A percentile compares a stretch with the other conserved stretches of the same genome.
These are phyloP conservation scores for Acanthamoeba divionensis DNA, from an alignment of 208 protist species.

Conservation along the genomic window DNA sequence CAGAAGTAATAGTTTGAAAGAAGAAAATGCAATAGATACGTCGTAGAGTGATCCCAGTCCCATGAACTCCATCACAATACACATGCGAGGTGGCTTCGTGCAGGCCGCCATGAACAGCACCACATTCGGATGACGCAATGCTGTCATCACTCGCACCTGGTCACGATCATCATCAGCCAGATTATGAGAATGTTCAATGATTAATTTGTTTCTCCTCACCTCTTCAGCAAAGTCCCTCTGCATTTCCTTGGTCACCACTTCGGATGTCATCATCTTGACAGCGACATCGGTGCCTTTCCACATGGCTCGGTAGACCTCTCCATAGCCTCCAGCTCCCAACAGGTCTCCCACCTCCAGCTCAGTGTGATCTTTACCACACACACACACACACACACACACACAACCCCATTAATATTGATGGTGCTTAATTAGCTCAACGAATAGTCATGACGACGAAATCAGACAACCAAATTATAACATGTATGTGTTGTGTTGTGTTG, in stretches of 20 bases:
- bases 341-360: background rate
- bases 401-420: too few species aligned
- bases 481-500: too few species aligned
- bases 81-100: background rate
- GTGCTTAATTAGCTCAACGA: too few species aligned
- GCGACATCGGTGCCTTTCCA: conserved; percentile 5
- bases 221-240: too few species aligned
- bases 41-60: background rate
- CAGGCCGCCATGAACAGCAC: conserved; percentile 30
- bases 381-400: too few species aligned
- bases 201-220: too few species aligned
- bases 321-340: background rate
- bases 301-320: background rate
- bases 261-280: background rate
- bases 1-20: too few species aligned
- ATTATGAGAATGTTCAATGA: too few species aligned
- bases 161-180: too few species aligned
- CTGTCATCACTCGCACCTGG: background rate
- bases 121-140: background rate
- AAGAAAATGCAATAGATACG: background rate
- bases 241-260: background rate
- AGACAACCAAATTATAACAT: too few species aligned
- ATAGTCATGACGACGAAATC: too few species aligned
- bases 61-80: conserved; percentile 20
- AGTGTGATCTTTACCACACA: too few species aligned